Evolutionary conservation across 2,329 filamentous ascomycete species (phyloP), one percentile per base, ranked within the genome.

Genomic region (Fusarium siculi): DNA sequence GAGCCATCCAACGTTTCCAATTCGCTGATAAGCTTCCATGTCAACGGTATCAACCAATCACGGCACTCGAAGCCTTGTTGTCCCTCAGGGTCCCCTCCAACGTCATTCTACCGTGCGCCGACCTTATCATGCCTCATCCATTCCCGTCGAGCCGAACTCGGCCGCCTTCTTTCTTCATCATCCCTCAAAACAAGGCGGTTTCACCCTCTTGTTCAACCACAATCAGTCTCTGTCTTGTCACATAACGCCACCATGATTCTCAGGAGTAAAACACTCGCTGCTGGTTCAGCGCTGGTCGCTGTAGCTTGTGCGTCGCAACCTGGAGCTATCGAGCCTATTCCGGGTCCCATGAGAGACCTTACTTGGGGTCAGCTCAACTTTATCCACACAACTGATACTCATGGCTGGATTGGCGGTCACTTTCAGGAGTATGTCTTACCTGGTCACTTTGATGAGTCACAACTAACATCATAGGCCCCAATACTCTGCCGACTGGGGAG

Each of bases 361-460:
- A 89, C 91, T 77, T 98, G 95, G 94, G 95, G 93, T n/a, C 92
- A 97, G 81, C 88, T 98, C 79, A 98, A 98, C 86, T 97, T 97
- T 81, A 84, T 99, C n/a, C 95, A 97, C 79, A 98, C 96, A 1
- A 98, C 96, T 44, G 93, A 98, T 81, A 96, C 93, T 9, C 96
- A 98, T 83, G 96, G 96, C 77, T 99, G 96, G 96, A 92, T 97
- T 79, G 94, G 91, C 15, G 96, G 96, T 3, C 96, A 99, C 85
- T 84, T 98, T 9, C 92, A 95, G 85, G 96, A 99, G 92, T 94
- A 85, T 79, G 88, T 78, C 4, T 0, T 21, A 5, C 23, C 14
- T 3, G 9, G 0, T 18, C 0, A 2, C 40, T 30, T 8, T 4
- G 4, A 5, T 25, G 23, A 28, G 16, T 23, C 3, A 7, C 11